Percentiles rank a stretch among this genome's conserved stretches.
Evolutionary conservation across 495 filamentous ascomycete species (phyloP).

Genomic region (Hyaloscypha variabilis): DNA sequence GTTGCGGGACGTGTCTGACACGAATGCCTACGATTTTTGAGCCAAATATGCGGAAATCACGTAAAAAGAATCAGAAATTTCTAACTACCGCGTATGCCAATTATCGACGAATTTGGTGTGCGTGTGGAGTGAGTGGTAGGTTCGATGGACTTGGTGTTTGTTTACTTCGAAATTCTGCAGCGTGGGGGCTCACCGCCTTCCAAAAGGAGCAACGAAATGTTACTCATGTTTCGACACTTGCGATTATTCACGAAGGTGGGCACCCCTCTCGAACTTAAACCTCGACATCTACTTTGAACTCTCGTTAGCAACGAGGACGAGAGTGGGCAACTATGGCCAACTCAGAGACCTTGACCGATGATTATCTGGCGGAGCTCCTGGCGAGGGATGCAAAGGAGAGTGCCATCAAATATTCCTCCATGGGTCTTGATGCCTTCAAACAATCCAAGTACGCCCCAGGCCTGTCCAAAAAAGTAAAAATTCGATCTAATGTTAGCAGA

Average conservation of each 20-base stretch:
- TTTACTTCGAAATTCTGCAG: constrained; percentile 14
- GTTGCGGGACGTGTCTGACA: not conserved
- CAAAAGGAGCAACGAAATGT: not conserved
- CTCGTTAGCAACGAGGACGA: not conserved
- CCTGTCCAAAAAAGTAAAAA: not conserved
- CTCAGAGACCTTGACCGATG: constrained; percentile 41
- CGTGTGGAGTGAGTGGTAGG: not conserved
- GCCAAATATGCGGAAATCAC: not conserved
- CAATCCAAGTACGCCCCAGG: constrained; percentile 64
- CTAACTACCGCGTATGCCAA: not conserved
- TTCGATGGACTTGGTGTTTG: not conserved
- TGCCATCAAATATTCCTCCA: constrained; percentile 70
- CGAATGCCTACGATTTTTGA: not conserved
- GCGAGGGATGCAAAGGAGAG: constrained; percentile 64
- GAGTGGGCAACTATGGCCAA: constrained; percentile 31
- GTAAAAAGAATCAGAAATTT: not conserved
- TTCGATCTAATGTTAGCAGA: constrained; percentile 18
- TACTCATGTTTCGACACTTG: not conserved
- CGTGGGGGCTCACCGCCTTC: not conserved
- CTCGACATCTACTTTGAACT: not conserved
- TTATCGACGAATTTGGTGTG: not conserved
- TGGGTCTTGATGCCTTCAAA: constrained; percentile 72
- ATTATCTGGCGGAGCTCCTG: constrained; percentile 60
- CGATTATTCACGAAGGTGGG: not conserved
- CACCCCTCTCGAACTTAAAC: not conserved